phyloP scores from a whole-genome alignment of 1,284 basidiomycete species.

The Microbotryum scabiosae region DNA sequence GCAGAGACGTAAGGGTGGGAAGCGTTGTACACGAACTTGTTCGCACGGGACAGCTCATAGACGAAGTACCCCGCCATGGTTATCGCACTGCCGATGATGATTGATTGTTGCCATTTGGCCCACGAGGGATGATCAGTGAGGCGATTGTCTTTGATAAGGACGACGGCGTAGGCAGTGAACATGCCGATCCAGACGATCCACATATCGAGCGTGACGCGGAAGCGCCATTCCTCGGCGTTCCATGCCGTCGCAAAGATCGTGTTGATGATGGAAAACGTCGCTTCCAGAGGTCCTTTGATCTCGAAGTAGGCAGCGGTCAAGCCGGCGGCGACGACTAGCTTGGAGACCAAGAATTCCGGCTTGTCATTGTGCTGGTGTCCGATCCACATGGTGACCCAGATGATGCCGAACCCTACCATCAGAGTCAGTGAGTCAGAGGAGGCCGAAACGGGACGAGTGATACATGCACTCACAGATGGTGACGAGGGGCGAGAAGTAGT shows the following conservation, averaged over 20 bases:
- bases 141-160: slow-evolving; percentile 64
- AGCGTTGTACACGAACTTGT: slow-evolving; percentile 72
- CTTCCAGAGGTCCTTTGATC: slow-evolving; percentile 54
- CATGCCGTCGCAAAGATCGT: slow-evolving; percentile 63
- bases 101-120: slow-evolving; percentile 49
- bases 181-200: slow-evolving; percentile 82
- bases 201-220: slow-evolving; percentile 75
- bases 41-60: slow-evolving; percentile 65
- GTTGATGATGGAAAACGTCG: slow-evolving; percentile 56
- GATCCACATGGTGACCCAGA: slow-evolving; percentile 66
- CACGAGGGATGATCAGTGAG: slow-evolving; percentile 62
- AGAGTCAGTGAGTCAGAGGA: not conserved
- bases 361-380: slow-evolving; percentile 66
- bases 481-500: slow-evolving; percentile 38
- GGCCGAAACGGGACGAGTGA: not conserved
- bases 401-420: slow-evolving; percentile 59
- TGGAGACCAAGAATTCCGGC: slow-evolving; percentile 56
- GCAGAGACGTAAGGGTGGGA: slow-evolving; percentile 78
- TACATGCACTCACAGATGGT: slow-evolving; percentile 39
- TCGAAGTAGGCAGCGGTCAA: slow-evolving; percentile 60
- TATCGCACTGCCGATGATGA: slow-evolving; percentile 48
- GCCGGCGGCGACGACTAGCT: slow-evolving; percentile 57
- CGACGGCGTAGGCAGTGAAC: slow-evolving; percentile 61
- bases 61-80: slow-evolving; percentile 66
- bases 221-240: slow-evolving; percentile 75